These are phyloP conservation scores for Aspergillus carlsbadensis DNA, from an alignment of 495 filamentous ascomycete genomes.

Conservation along the genomic window DNA sequence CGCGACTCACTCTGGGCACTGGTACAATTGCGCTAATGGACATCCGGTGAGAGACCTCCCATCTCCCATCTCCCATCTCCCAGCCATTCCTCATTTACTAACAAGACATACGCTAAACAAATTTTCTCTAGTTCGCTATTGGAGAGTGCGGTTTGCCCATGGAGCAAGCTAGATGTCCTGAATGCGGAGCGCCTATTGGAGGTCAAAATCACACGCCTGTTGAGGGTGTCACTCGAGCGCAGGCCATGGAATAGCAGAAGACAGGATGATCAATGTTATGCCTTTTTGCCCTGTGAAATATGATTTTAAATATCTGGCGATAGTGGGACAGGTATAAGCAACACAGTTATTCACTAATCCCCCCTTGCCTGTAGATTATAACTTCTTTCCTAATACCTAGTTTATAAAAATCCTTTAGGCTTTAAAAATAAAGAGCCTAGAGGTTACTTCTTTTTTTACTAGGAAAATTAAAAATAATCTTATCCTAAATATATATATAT, in stretches of 20 bases:
- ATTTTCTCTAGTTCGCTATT: constrained; percentile 2
- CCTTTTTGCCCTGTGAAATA: constrained; percentile 1
- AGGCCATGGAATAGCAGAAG: constrained; percentile 2
- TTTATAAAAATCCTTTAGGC: neutral
- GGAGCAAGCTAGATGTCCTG: constrained; percentile 6
- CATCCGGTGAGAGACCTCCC: constrained; percentile 42
- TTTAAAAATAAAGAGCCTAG: neutral
- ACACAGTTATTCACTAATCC: no score
- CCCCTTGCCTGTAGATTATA: no score
- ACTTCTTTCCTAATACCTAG: neutral
- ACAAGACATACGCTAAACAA: constrained; percentile 6
- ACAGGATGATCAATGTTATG: neutral
- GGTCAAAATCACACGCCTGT: constrained; percentile 6
- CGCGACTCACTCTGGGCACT: constrained; percentile 23
- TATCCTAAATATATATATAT: neutral
- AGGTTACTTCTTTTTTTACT: neutral
- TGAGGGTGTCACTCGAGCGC: constrained; percentile 3
- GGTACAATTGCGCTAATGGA: constrained; percentile 42
- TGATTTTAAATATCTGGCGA: neutral
- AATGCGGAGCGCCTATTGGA: constrained; percentile 6
- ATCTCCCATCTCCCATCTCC: constrained; percentile 2
- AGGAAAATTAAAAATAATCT: neutral
- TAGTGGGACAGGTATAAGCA: neutral
- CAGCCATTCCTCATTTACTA: neutral
- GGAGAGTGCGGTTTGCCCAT: constrained; percentile 5